These are phyloP conservation scores for Bodo saltans DNA, from an alignment of 78 protist species.

Conservation along the genomic window DNA sequence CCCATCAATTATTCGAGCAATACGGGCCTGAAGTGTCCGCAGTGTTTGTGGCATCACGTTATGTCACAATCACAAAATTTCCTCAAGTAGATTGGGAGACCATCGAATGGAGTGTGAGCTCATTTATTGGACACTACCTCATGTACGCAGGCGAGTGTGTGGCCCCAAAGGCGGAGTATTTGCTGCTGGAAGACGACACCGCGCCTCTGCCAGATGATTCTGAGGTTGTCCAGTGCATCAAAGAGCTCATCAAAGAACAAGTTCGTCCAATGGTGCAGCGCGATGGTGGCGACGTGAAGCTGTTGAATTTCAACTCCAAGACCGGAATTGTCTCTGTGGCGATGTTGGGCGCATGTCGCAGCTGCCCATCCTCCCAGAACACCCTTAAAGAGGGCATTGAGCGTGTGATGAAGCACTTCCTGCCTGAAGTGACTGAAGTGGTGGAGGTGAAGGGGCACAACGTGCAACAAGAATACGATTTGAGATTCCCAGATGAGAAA, in stretches of 20 bases:
- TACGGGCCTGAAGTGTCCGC: constrained; percentile 21
- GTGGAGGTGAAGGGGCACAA: constrained; percentile 23
- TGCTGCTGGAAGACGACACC: constrained; percentile 39
- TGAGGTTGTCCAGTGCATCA: constrained; percentile 66
- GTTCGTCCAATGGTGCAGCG: constrained; percentile 77
- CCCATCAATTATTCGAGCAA: not conserved
- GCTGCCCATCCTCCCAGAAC: constrained; percentile 58
- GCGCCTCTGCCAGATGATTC: constrained; percentile 40
- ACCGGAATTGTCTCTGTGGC: constrained; percentile 64
- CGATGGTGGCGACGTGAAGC: constrained; percentile 83
- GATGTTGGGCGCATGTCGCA: constrained; percentile 65
- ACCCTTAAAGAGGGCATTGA: constrained; percentile 78
- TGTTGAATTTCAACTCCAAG: constrained; percentile 41
- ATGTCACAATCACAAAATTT: constrained; percentile 58
- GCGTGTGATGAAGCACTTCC: constrained; percentile 78
- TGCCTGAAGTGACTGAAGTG: constrained; percentile 65
- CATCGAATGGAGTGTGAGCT: constrained; percentile 48
- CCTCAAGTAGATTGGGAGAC: constrained; percentile 45
- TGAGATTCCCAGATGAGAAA: no score
- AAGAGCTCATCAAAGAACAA: constrained; percentile 71
- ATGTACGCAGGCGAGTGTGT: constrained; percentile 46
- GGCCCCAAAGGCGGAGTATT: constrained; percentile 9
- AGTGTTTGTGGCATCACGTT: constrained; percentile 56
- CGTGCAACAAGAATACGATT: no score
- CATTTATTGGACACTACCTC: constrained; percentile 51